phyloP scores from a whole-genome alignment of 1,139 yeast genomes.

The Sugiyamaella paludigena region DNA sequence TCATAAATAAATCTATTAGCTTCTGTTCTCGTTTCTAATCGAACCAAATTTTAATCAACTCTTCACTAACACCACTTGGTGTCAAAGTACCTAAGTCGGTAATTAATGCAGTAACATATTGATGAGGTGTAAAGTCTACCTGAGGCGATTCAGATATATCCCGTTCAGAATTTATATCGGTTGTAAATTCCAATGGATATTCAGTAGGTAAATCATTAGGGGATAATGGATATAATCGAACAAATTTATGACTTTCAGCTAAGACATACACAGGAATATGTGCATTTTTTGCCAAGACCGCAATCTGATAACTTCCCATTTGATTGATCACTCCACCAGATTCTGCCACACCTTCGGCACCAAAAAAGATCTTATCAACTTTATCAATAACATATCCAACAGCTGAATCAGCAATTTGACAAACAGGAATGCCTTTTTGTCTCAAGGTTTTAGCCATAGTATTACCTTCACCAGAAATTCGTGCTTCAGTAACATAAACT shows the following conservation, averaged over 20 bases:
- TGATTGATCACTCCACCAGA: slow-evolving; percentile 94
- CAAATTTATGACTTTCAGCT: slow-evolving; percentile 92
- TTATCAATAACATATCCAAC: slow-evolving; percentile 91
- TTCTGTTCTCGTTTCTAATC: too few species aligned
- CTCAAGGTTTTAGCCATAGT: slow-evolving; percentile 69
- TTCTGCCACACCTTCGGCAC: slow-evolving; percentile 99
- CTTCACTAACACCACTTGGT: slow-evolving; percentile 97
- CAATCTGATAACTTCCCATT: slow-evolving; percentile 92
- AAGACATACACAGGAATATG: slow-evolving; percentile 93
- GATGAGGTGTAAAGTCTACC: slow-evolving; percentile 94
- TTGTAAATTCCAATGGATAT: slow-evolving; percentile 37
- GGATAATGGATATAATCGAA: slow-evolving; percentile 89
- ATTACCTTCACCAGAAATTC: slow-evolving; percentile 81
- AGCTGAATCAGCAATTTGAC: slow-evolving; percentile 86
- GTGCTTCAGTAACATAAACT: slow-evolving; percentile 88
- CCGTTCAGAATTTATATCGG: slow-evolving; percentile 30
- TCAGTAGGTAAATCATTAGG: slow-evolving; percentile 86
- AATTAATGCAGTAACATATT: slow-evolving; percentile 89
- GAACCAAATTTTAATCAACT: slow-evolving; percentile 96
- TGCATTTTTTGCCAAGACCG: slow-evolving; percentile 86
- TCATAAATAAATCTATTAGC: slow-evolving; percentile 13
- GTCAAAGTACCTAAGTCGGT: slow-evolving; percentile 96
- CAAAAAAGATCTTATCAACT: slow-evolving; percentile 90
- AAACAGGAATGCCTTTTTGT: slow-evolving; percentile 83
- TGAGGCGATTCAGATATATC: slow-evolving; percentile 42